These are phyloP conservation scores for Teratosphaeria zuluensis DNA, from an alignment of 2,329 filamentous ascomycete species.

Conservation along the genomic window DNA sequence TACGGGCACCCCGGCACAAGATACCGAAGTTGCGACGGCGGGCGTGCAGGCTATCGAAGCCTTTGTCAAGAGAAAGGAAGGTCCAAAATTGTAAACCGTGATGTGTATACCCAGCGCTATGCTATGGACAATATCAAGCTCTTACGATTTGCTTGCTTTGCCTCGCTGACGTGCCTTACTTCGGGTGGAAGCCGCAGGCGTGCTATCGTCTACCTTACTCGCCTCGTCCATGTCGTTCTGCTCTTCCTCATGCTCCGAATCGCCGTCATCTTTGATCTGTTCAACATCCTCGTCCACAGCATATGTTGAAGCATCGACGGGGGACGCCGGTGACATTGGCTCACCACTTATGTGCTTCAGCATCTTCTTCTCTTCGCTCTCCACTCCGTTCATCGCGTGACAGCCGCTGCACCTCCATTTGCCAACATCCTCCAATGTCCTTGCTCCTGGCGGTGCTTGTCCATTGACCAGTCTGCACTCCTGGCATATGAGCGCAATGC, in stretches of 20 bases:
- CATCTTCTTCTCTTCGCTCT: constrained; percentile 65
- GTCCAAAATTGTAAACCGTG: constrained; percentile 27
- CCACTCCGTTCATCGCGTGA: constrained; percentile 67
- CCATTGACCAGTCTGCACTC: constrained; percentile 85
- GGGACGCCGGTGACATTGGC: constrained; percentile 4
- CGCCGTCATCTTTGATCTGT: neutral
- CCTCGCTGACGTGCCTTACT: neutral
- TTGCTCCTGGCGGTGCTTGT: constrained; percentile 81
- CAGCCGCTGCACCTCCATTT: constrained; percentile 86
- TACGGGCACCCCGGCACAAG: constrained; percentile 46
- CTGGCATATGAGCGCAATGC: constrained; percentile 75
- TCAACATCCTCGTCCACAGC: neutral
- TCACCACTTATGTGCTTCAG: constrained; percentile 49
- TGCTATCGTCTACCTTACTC: neutral
- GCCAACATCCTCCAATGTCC: constrained; percentile 67
- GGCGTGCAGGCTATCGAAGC: constrained; percentile 41
- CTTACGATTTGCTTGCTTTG: neutral
- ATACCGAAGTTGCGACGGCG: constrained; percentile 43
- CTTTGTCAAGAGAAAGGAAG: constrained; percentile 25
- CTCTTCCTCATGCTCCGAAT: neutral
- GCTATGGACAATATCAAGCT: neutral
- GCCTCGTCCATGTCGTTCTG: neutral
- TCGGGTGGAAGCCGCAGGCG: neutral
- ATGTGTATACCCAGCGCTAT: neutral
- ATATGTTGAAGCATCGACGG: neutral